phyloP scores from a whole-genome alignment of 306 rosid genomes.

The Acacia acuminata region DNA sequence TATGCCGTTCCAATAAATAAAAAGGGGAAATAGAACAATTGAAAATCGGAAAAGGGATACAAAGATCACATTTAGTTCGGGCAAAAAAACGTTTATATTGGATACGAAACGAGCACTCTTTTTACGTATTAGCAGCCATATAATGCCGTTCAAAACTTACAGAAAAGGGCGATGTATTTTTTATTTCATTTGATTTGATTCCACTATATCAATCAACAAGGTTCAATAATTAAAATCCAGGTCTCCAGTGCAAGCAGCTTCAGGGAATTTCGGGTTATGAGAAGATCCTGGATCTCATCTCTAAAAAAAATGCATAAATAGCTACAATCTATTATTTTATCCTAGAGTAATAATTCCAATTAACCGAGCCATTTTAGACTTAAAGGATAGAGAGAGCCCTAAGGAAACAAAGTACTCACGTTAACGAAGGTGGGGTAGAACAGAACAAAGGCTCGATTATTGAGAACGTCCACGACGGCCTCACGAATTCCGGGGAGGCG shows the following conservation, averaged over 20 bases:
- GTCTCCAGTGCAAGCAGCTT: neutral
- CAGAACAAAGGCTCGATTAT: conserved; percentile 64
- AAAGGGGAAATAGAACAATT: neutral
- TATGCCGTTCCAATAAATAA: neutral
- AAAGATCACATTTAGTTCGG: neutral
- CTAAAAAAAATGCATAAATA: neutral
- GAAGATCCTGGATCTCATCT: neutral
- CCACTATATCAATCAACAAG: neutral
- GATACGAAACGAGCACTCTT: neutral
- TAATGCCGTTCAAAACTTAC: neutral
- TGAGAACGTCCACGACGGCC: conserved; percentile 70
- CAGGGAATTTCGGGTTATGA: neutral
- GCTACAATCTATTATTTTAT: neutral
- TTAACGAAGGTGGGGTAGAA: conserved; percentile 56
- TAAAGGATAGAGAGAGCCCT: neutral
- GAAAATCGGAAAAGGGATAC: neutral
- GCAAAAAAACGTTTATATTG: neutral
- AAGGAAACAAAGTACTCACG: conserved; percentile 39
- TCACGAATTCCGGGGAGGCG: conserved; percentile 74
- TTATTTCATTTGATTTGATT: neutral
- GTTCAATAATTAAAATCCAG: neutral
- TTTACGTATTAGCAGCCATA: neutral
- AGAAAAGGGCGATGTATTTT: neutral
- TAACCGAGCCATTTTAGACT: neutral
- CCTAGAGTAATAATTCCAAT: neutral